Conservation (phyloP, 495 filamentous ascomycete species). For the Aspergillus steynii region DNA sequence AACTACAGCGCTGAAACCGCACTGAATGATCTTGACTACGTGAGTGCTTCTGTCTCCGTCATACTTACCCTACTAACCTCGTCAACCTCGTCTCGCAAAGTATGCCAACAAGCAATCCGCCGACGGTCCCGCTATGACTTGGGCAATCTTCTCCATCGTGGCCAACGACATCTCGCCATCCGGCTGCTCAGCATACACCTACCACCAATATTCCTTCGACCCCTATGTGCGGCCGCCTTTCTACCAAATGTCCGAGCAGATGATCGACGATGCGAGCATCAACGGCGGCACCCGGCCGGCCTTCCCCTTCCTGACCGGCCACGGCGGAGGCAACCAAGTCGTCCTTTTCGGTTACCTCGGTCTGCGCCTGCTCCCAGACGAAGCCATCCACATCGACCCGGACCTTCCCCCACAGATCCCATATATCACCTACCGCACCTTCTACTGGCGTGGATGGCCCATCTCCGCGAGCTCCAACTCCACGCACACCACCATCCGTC, state of each 20-base stretch:
- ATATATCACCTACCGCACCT: conserved; percentile 60
- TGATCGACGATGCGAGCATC: conserved; percentile 59
- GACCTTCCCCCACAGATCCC: conserved; percentile 63
- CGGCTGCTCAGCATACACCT: conserved; percentile 64
- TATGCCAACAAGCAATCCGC: conserved; percentile 65
- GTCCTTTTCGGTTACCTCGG: conserved; percentile 63
- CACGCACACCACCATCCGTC: conserved; percentile 64
- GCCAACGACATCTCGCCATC: conserved; percentile 58
- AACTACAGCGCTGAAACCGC: conserved; percentile 54
- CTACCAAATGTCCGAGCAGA: conserved; percentile 66
- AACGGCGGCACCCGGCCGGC: conserved; percentile 71
- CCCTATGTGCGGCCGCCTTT: conserved; percentile 53
- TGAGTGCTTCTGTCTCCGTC: conserved; percentile 22
- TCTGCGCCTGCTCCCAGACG: conserved; percentile 53
- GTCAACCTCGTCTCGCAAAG: conserved; percentile 16
- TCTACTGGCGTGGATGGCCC: conserved; percentile 70
- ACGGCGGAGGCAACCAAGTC: conserved; percentile 64
- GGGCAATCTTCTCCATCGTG: conserved; percentile 62
- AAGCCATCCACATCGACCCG: conserved; percentile 56
- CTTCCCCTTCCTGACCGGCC: conserved; percentile 67
- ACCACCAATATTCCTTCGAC: conserved; percentile 60
- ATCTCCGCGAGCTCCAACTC: conserved; percentile 62
- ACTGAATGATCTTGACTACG: conserved; percentile 59
- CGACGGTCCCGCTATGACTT: conserved; percentile 68
- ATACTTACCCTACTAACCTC: neutral